phyloP scores from a whole-genome alignment of 352 stramenopile species.

The Aphanomyces cochlioides region DNA sequence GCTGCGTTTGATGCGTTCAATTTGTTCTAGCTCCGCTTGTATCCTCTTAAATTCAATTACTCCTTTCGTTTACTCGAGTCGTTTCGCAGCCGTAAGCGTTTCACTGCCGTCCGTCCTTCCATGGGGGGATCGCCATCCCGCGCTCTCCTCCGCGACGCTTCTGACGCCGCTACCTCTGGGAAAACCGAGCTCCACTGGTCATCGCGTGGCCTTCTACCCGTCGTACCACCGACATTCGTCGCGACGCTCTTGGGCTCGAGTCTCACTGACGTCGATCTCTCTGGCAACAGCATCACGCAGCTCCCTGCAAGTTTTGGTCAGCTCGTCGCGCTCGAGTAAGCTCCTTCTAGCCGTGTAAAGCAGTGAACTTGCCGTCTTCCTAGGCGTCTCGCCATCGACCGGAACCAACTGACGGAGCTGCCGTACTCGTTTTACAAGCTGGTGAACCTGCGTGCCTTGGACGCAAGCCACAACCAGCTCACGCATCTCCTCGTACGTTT shows the following conservation, averaged over 20 bases:
- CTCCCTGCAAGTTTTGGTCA: constrained; percentile 25
- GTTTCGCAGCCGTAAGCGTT: background rate
- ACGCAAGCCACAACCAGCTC: constrained; percentile 23
- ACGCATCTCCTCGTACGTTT: background rate
- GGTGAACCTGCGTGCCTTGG: background rate
- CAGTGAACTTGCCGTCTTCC: too few relatives aligned
- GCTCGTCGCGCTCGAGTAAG: constrained; percentile 20
- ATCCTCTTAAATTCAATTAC: background rate
- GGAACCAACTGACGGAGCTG: constrained; percentile 15
- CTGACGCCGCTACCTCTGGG: background rate
- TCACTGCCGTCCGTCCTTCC: background rate
- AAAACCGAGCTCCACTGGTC: constrained; percentile 8
- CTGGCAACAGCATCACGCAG: constrained; percentile 6
- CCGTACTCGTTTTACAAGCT: constrained; percentile 20
- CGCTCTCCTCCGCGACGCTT: background rate
- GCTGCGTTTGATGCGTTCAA: constrained; percentile 82
- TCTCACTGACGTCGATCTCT: constrained; percentile 9
- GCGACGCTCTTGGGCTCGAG: background rate
- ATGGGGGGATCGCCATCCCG: background rate
- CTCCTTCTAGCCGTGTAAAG: too few relatives aligned
- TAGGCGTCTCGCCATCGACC: constrained; percentile 15
- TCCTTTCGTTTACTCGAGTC: constrained; percentile 17
- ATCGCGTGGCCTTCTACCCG: background rate
- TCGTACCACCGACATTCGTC: constrained; percentile 18
- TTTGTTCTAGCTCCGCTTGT: constrained; percentile 54